Evolutionary conservation across 1,284 basidiomycete species (phyloP).

Genomic region (Peniophora sp.): DNA sequence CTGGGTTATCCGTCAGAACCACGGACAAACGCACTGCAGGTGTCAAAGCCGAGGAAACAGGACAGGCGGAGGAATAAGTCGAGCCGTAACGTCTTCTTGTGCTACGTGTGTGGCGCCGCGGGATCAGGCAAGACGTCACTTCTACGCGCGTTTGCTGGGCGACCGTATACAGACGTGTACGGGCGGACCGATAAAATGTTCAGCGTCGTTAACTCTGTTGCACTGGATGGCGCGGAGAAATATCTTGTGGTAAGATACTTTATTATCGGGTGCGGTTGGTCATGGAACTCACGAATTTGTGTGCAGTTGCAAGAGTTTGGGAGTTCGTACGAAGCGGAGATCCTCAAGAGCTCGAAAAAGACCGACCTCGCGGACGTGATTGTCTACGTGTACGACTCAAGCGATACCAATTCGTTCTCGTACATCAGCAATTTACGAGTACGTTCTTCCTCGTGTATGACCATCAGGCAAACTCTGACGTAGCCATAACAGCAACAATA

Average conservation of each 20-base stretch:
- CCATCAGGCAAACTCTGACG: conserved; percentile 1
- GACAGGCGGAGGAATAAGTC: conserved; percentile 86
- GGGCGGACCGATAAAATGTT: conserved; percentile 86
- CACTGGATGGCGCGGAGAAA: conserved; percentile 91
- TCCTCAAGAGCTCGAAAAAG: conserved; percentile 84
- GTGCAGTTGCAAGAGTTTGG: conserved; percentile 96
- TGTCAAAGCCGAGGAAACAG: conserved; percentile 76
- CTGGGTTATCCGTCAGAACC: conserved; percentile 76
- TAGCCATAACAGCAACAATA: conserved; percentile 83
- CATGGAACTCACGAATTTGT: conserved; percentile 7
- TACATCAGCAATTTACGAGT: conserved; percentile 96
- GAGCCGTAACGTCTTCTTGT: conserved; percentile 84
- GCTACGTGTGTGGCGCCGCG: conserved; percentile 91
- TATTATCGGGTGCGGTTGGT: background rate
- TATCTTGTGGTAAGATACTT: conserved; percentile 78
- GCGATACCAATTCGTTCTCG: conserved; percentile 97
- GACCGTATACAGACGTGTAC: conserved; percentile 64
- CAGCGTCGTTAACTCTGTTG: conserved; percentile 92
- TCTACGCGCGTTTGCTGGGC: conserved; percentile 80
- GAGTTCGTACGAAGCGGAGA: conserved; percentile 89
- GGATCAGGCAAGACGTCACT: conserved; percentile 94
- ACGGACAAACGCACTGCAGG: conserved; percentile 72
- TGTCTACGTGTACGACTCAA: conserved; percentile 94
- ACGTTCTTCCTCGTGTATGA: conserved; percentile 22
- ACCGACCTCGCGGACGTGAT: conserved; percentile 91